phyloP scores from a whole-genome alignment of 1,139 yeast species.

The Candida sojae region DNA sequence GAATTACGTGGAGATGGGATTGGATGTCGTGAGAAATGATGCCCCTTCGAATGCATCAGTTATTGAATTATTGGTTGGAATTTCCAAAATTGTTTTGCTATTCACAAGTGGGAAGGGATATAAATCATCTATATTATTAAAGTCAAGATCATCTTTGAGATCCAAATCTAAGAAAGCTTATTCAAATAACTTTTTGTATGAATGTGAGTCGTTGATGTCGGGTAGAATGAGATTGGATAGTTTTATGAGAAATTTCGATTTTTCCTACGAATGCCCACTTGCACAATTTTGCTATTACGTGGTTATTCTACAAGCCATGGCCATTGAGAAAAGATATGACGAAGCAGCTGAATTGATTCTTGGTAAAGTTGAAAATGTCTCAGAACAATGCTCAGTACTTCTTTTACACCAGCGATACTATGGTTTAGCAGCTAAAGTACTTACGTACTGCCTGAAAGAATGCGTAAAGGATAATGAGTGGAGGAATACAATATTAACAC shows the following conservation, averaged over 20 bases:
- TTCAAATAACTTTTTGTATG: constrained; percentile 6
- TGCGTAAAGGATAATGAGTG: constrained; percentile 6
- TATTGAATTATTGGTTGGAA: constrained; percentile 13
- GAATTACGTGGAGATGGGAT: constrained; percentile 27
- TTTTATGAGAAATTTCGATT: constrained; percentile 13
- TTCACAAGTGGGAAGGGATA: constrained; percentile 15
- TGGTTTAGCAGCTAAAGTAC: constrained; percentile 18
- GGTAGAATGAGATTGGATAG: constrained; percentile 20
- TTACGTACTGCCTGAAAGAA: constrained; percentile 11
- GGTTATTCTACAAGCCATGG: constrained; percentile 6
- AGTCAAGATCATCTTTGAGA: constrained; percentile 1
- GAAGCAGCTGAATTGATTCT: constrained; percentile 24
- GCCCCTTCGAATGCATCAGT: constrained; percentile 17
- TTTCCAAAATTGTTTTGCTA: constrained; percentile 19
- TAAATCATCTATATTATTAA: constrained; percentile 5
- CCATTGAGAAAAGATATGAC: constrained; percentile 18
- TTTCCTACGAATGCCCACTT: constrained; percentile 3
- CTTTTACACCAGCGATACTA: constrained; percentile 27
- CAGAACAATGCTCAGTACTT: constrained; percentile 23
- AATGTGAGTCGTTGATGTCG: constrained; percentile 18
- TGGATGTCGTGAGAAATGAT: constrained; percentile 6
- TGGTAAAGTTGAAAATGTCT: constrained; percentile 16
- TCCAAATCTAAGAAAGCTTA: neutral
- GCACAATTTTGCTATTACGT: constrained; percentile 15
- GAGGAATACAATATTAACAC: constrained; percentile 13